These are phyloP conservation scores for Venturia pyrina DNA, from an alignment of 2,329 filamentous ascomycete species.

Conservation along the genomic window DNA sequence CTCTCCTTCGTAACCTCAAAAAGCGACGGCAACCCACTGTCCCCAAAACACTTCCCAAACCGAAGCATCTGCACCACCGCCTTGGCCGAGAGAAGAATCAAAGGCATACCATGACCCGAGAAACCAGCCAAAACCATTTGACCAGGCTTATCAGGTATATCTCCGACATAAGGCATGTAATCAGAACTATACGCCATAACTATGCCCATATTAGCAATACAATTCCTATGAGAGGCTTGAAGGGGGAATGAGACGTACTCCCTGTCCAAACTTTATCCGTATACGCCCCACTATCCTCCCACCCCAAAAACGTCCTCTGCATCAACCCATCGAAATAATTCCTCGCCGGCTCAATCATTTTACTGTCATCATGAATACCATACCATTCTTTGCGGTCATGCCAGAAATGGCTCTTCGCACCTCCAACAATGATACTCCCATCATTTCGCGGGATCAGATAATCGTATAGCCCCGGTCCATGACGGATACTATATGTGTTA, in stretches of 20 bases:
- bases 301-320: constrained; percentile 38
- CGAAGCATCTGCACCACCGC: constrained; percentile 52
- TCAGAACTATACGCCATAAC: constrained; percentile 71
- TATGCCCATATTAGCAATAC: background rate
- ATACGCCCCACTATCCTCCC: constrained; percentile 32
- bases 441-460: constrained; percentile 58
- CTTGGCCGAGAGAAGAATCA: constrained; percentile 56
- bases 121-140: constrained; percentile 58
- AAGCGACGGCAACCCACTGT: background rate
- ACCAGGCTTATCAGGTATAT: constrained; percentile 50
- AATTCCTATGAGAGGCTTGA: background rate
- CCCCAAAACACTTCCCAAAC: constrained; percentile 20
- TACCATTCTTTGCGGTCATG: constrained; percentile 33
- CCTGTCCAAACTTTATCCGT: constrained; percentile 57
- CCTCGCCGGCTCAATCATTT: constrained; percentile 46
- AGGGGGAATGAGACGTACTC: constrained; percentile 55
- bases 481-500: constrained; percentile 54
- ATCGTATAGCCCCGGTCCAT: constrained; percentile 41
- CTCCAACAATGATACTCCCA: constrained; percentile 60
- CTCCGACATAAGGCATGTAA: constrained; percentile 58
- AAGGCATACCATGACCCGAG: constrained; percentile 66
- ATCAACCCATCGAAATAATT: constrained; percentile 42
- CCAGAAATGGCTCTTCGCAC: constrained; percentile 47
- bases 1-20: background rate
- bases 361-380: constrained; percentile 50